A percentile compares a stretch with the other conserved stretches of the same genome.
These are phyloP conservation scores for Elasticomyces elasticus DNA, from an alignment of 495 filamentous ascomycete genomes.

Conservation along the genomic window DNA sequence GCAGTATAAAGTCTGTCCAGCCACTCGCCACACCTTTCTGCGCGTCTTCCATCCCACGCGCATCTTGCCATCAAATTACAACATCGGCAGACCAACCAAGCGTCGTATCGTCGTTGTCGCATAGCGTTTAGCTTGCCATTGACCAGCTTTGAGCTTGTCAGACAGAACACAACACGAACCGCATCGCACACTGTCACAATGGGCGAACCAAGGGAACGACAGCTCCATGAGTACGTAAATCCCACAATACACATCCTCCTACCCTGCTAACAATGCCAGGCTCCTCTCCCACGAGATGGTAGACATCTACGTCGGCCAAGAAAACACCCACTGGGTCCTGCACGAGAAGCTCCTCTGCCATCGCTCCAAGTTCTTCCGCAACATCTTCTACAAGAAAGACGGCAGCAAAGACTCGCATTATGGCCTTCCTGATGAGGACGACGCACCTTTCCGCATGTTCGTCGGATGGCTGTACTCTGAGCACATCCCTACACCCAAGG, in stretches of 20 bases:
- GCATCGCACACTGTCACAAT: slow-evolving; percentile 4
- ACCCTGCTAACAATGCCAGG: slow-evolving; percentile 14
- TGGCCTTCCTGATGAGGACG: slow-evolving; percentile 40
- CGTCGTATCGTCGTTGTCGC: slow-evolving; percentile 2
- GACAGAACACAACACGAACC: neutral
- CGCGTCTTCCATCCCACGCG: neutral
- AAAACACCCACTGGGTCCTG: slow-evolving; percentile 38
- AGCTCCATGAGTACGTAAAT: slow-evolving; percentile 30
- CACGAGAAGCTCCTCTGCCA: slow-evolving; percentile 45
- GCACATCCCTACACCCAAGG: slow-evolving; percentile 29
- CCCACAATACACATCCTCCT: neutral
- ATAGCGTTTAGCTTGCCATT: neutral
- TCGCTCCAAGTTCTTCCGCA: slow-evolving; percentile 40
- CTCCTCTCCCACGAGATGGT: slow-evolving; percentile 41
- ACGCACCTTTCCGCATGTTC: slow-evolving; percentile 37
- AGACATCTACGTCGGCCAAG: slow-evolving; percentile 40
- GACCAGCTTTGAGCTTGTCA: neutral
- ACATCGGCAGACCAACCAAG: neutral
- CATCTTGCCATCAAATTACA: neutral
- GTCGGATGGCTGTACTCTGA: slow-evolving; percentile 42
- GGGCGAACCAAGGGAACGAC: slow-evolving; percentile 15
- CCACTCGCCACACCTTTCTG: neutral
- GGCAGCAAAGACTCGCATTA: slow-evolving; percentile 23
- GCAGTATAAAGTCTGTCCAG: neutral
- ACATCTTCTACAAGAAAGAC: slow-evolving; percentile 33